Conservation (phyloP, 1,284 basidiomycete species). For the Pyrrhoderma noxium region DNA sequence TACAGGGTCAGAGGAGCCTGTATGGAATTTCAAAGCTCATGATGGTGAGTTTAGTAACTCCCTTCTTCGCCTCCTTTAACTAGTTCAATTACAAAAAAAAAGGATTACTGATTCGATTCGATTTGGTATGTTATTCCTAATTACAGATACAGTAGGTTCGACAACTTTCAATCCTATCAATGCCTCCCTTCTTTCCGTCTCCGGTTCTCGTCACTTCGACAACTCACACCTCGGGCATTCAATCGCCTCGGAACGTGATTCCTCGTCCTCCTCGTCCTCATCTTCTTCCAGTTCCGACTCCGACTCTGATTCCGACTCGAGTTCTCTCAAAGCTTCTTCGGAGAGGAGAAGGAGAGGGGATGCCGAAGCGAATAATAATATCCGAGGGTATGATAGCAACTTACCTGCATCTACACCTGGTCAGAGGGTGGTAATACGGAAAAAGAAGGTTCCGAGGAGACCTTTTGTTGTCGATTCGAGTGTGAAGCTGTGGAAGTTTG, state of each 20-base stretch:
- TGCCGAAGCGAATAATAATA: too few species aligned
- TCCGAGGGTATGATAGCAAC: too few species aligned
- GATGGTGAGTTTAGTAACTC: slow-evolving; percentile 15
- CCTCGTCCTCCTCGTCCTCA: too few species aligned
- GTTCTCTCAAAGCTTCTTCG: too few species aligned
- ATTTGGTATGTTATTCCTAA: background rate
- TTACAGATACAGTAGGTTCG: slow-evolving; percentile 20
- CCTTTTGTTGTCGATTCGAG: slow-evolving; percentile 13
- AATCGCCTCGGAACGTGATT: background rate
- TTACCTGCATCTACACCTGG: too few species aligned
- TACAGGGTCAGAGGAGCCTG: slow-evolving; percentile 8
- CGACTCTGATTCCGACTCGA: slow-evolving; percentile 8
- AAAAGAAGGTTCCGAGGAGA: background rate
- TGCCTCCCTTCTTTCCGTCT: slow-evolving; percentile 15
- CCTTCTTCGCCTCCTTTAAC: background rate
- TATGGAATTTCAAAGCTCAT: slow-evolving; percentile 21
- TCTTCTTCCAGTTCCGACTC: slow-evolving; percentile 1
- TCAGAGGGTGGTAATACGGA: too few species aligned
- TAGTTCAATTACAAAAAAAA: too few species aligned
- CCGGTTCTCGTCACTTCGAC: slow-evolving; percentile 19
- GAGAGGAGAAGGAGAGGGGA: too few species aligned
- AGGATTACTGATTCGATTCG: background rate
- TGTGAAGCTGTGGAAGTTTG: slow-evolving; percentile 14
- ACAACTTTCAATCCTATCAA: slow-evolving; percentile 16
- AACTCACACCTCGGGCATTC: background rate